Conservation (phyloP, 2,329 filamentous ascomycete genomes). For the Elsinoe necatrix region DNA sequence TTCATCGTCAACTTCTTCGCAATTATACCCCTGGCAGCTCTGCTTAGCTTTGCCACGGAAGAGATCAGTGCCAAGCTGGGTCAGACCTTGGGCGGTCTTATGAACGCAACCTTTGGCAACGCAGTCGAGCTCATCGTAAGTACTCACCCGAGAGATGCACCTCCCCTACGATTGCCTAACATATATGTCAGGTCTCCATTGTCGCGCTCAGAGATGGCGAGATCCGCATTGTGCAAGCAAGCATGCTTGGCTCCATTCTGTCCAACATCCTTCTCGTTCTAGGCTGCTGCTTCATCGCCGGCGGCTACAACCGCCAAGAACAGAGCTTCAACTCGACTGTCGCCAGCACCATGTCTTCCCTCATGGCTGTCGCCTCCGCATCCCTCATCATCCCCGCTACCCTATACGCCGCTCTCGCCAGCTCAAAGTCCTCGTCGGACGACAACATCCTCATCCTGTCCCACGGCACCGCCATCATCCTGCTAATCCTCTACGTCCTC, state of each 20-base stretch:
- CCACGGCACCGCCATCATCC: conserved; percentile 46
- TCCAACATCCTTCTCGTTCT: conserved; percentile 81
- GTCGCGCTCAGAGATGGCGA: conserved; percentile 77
- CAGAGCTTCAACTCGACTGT: conserved; percentile 62
- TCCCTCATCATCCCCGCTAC: conserved; percentile 48
- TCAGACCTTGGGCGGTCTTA: conserved; percentile 76
- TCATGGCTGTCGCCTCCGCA: conserved; percentile 49
- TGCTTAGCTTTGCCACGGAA: conserved; percentile 83
- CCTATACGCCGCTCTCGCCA: conserved; percentile 40
- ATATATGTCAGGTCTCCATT: conserved; percentile 65
- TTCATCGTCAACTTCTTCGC: conserved; percentile 93
- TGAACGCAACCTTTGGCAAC: conserved; percentile 84
- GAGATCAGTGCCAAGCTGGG: conserved; percentile 71
- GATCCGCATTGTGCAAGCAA: conserved; percentile 94
- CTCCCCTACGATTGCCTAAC: conserved; percentile 14
- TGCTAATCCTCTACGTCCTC: conserved; percentile 45
- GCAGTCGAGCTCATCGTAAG: conserved; percentile 41
- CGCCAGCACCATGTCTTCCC: conserved; percentile 64
- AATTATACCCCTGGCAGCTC: conserved; percentile 79
- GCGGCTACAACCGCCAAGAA: conserved; percentile 38
- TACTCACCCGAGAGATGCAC: conserved; percentile 12
- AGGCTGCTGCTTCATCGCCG: conserved; percentile 46
- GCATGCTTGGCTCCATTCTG: conserved; percentile 91
- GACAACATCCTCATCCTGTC: conserved; percentile 44
- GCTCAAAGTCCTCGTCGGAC: conserved; percentile 32